Percentiles rank a stretch among this genome's conserved stretches.
phyloP scores from a whole-genome alignment of 148 eudicot genomes.

The Drosera capensis region DNA sequence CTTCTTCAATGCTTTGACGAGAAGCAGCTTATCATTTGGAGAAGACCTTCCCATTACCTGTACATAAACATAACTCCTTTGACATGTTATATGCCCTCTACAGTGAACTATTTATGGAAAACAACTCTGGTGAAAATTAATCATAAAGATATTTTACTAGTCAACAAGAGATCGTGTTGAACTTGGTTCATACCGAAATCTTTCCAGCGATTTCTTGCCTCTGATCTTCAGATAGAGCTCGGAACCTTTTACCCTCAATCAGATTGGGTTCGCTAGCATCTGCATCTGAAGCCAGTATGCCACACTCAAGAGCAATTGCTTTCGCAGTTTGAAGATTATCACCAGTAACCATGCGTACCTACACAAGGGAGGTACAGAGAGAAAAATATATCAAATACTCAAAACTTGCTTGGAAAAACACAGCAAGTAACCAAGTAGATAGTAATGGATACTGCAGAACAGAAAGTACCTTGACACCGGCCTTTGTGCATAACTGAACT shows the following conservation, averaged over 20 bases:
- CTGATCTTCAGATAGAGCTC: constrained; percentile 60
- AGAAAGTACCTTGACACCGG: constrained; percentile 62
- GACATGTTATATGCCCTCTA: background rate
- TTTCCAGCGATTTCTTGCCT: constrained; percentile 43
- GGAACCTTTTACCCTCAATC: constrained; percentile 71
- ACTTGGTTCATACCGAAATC: constrained; percentile 49
- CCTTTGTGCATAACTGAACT: constrained; percentile 51
- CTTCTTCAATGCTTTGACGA: constrained; percentile 77
- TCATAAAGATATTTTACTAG: background rate
- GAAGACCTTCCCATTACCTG: constrained; percentile 99
- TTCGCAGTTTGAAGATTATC: constrained; percentile 88
- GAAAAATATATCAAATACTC: background rate
- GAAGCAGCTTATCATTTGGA: constrained; percentile 78
- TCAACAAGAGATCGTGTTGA: too few relatives aligned
- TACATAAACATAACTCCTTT: background rate
- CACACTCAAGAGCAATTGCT: constrained; percentile 88
- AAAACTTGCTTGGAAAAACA: background rate
- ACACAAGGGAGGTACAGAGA: background rate
- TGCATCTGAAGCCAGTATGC: constrained; percentile 45
- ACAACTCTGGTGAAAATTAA: background rate
- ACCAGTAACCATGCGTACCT: constrained; percentile 86
- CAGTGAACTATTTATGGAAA: background rate
- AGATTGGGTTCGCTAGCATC: constrained; percentile 36
- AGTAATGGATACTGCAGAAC: background rate
- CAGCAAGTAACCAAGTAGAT: background rate